Base-by-base conservation (phyloP, 306 rosid genomes). In the Begonia fuchsioides region DNA sequence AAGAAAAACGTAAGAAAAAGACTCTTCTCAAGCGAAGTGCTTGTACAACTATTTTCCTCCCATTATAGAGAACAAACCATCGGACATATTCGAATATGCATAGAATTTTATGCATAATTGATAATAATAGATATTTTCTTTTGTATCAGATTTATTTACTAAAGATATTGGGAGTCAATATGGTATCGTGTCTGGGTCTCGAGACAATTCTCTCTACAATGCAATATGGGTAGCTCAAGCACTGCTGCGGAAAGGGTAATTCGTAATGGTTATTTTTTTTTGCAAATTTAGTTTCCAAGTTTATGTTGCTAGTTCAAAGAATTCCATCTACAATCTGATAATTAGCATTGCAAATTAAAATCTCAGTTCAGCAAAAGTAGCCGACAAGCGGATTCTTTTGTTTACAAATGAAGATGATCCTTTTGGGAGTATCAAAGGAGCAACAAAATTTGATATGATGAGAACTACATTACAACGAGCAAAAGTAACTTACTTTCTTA, bases 391-490 rank as follows among this genome's bases (percentile, higher is more conserved):
- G 52, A 66, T 88, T 13, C 93, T 88, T 58, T 43, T 88, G 60
- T 84, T 84, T 58, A 88, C 97, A 59, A 84, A 88, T 59, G 90
- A 88, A 63, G 95, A 88, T 54, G 90, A 88, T 76, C 97, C 97
- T 55, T 88, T 88, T 72, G 82, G 93, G 56, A 62, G 57, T 57
- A 56, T 79, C 39, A 74, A 67, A 61, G 93, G 87, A 59, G 75
- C 77, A 47, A 45, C 67, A 50, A 84, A 81, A 74, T 71, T 72
- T 10, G 97, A 88, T 49, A 74, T 88, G 95, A 76, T 66, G 60
- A 78, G 86, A 73, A 84, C 78, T 52, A 88, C 97, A 39, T 53
- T 76, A 70, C 95, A 88, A 76, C 78, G 97, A 61, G 93, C 87
- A 58, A 72, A 81, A 66, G 95, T 86, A 78, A 44, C 68, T 64